Base-by-base conservation (phyloP, 805 yeast genomes). In the Schizosaccharomyces pombe region DNA sequence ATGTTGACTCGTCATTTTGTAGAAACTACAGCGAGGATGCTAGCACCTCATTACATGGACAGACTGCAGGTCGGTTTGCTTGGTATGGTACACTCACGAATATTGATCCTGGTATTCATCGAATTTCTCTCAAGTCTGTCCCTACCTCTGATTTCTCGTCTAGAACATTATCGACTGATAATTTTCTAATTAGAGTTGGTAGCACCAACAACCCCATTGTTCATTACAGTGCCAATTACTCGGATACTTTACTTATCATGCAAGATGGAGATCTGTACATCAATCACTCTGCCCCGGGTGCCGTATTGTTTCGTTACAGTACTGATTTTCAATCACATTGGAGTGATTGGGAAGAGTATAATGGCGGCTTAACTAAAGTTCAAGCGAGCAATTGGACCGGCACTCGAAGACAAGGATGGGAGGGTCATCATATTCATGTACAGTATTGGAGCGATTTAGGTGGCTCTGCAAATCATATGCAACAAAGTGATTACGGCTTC, bases 241-340 rank as follows among this genome's bases (percentile, higher is more conserved):
- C 47, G n/a, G n/a, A 16, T 5, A 4, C 28, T 34, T n/a, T 52
- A n/a, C 11, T 34, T 5, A 14, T 3, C 9, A 39, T 16, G 30
- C 8, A 28, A 12, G 31, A 52, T 33, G 16, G 26, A 29, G 16
- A 22, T 8, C 11, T 19, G 8, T 34, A 52, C 12, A 11, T 52
- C 4, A 52, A 52, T 8, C 54, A 52, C 9, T 16, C 54, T 52
- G 47, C 54, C n/a, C 28, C 43, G 9, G 54, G 54, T 19, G 54
- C 54, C n/a, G 31, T 6, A 16, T 33, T 8, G 43, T 52, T 52
- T 24, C 49, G 54, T n/a, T 52, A 52, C 28, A 19, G 30, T 9
- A 32, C 47, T n/a, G 54, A 52, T 31, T 49, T 49, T 29, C 26
- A 24, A 12, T 19, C 28, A 8, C 16, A 8, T 34, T 52, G 47